A percentile compares a stretch with the other conserved stretches of the same genome.
phyloP scores from a whole-genome alignment of 2,329 filamentous ascomycete species.

The Colletotrichum liaoningense region DNA sequence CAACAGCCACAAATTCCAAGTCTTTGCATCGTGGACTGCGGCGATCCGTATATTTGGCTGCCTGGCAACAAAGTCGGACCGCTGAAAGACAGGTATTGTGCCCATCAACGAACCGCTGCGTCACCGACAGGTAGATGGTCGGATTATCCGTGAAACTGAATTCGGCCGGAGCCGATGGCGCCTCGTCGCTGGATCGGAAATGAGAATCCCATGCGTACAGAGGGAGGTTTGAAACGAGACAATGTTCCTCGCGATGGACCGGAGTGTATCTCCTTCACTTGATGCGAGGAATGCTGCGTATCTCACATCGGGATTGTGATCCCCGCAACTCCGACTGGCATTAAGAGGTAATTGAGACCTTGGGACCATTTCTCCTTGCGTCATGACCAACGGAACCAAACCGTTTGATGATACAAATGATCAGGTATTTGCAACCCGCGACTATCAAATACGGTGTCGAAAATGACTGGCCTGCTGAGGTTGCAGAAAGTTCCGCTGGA shows the following conservation, averaged over 20 bases:
- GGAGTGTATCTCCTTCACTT: not conserved
- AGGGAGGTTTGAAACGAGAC: constrained; percentile 18
- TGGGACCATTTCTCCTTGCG: not conserved
- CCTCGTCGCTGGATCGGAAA: constrained; percentile 6
- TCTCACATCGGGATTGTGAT: not conserved
- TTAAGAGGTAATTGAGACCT: not conserved
- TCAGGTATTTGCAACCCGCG: not conserved
- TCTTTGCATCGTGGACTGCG: not conserved
- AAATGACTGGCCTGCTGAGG: not conserved
- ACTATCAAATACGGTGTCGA: not conserved
- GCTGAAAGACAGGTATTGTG: not conserved
- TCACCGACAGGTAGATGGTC: not conserved
- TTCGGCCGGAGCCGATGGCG: not conserved
- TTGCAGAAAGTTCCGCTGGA: not conserved
- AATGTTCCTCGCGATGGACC: constrained; percentile 1
- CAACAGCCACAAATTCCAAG: not conserved
- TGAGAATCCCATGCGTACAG: not conserved
- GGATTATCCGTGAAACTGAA: too few species aligned
- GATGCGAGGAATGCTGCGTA: not conserved
- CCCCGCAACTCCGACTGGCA: not conserved
- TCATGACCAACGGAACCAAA: not conserved
- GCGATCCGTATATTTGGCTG: not conserved
- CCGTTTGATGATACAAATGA: not conserved
- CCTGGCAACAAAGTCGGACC: not conserved
- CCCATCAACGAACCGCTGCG: not conserved